Percentiles rank a stretch among this genome's conserved stretches.
phyloP scores from a whole-genome alignment of 352 stramenopile species.

The Globisporangium acanthophoron region DNA sequence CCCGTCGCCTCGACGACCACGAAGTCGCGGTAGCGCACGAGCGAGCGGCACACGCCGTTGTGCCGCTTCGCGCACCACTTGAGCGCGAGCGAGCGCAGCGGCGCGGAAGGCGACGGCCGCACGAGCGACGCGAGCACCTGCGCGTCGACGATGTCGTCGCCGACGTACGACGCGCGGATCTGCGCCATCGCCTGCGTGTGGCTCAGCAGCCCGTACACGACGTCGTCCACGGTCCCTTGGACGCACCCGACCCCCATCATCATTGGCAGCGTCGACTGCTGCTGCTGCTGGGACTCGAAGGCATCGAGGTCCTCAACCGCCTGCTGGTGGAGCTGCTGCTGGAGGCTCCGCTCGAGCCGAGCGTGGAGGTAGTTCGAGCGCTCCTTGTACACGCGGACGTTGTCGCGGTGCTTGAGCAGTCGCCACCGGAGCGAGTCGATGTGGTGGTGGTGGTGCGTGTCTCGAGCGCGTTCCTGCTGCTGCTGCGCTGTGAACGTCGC shows the following conservation, averaged over 20 bases:
- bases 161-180: conserved; percentile 38
- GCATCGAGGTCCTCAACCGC: too few relatives aligned
- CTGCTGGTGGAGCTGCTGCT: too few relatives aligned
- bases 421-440: background rate
- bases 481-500: conserved; percentile 18
- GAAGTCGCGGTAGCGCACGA: conserved; percentile 54
- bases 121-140: conserved; percentile 38
- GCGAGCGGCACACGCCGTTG: conserved; percentile 16
- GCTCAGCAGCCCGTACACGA: conserved; percentile 54
- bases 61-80: conserved; percentile 17
- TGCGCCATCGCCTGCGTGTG: conserved; percentile 30
- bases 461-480: conserved; percentile 32
- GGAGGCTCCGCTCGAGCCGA: background rate
- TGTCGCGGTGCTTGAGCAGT: conserved; percentile 10
- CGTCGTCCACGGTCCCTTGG: conserved; percentile 33
- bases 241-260: conserved; percentile 21
- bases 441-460: conserved; percentile 14
- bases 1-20: conserved; percentile 49
- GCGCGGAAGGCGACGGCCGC: conserved; percentile 27
- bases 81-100: conserved; percentile 26
- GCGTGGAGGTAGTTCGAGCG: conserved; percentile 1
- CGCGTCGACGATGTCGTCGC: conserved; percentile 41
- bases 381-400: conserved; percentile 9
- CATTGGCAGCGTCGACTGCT: conserved; percentile 12
- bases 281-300: background rate